Conservation (phyloP, 352 stramenopile genomes). For the Phytophthora chlamydospora region DNA sequence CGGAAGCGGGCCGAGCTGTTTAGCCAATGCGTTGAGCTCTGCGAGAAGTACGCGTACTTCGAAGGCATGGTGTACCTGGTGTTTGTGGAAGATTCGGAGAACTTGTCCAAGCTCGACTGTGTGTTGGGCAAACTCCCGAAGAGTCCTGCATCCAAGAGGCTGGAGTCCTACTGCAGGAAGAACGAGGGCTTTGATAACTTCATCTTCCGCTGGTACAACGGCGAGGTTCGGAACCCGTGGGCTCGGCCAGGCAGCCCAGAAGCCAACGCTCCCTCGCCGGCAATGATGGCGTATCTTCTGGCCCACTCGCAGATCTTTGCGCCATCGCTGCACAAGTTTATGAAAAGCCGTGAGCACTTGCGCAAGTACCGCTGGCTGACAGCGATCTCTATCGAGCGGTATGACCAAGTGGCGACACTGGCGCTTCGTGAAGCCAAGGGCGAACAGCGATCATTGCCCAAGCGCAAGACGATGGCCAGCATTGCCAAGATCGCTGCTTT, state of each 20-base stretch:
- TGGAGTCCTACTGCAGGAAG: constrained; percentile 70
- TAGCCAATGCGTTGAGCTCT: constrained; percentile 56
- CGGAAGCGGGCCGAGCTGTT: constrained; percentile 66
- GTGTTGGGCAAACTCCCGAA: constrained; percentile 64
- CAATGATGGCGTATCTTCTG: constrained; percentile 72
- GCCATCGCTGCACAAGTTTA: constrained; percentile 63
- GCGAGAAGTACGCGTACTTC: constrained; percentile 80
- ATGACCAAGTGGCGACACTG: constrained; percentile 59
- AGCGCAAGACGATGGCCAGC: constrained; percentile 80
- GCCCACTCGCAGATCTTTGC: constrained; percentile 68
- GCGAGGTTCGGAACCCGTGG: constrained; percentile 78
- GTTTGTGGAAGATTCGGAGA: constrained; percentile 65
- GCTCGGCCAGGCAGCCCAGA: constrained; percentile 21
- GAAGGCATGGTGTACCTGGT: constrained; percentile 84
- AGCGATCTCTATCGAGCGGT: constrained; percentile 66
- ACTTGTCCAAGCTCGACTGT: constrained; percentile 72
- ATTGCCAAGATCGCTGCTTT: constrained; percentile 83
- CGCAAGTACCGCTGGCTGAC: constrained; percentile 72
- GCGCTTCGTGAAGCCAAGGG: constrained; percentile 58
- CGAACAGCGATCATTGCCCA: constrained; percentile 59
- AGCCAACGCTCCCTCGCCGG: constrained; percentile 5
- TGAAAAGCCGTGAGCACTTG: constrained; percentile 62
- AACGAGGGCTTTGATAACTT: constrained; percentile 68
- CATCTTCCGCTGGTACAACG: constrained; percentile 79
- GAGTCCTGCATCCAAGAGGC: constrained; percentile 55